These are phyloP conservation scores for Fonsecaea pedrosoi DNA, from an alignment of 2,329 filamentous ascomycete species.

Conservation along the genomic window DNA sequence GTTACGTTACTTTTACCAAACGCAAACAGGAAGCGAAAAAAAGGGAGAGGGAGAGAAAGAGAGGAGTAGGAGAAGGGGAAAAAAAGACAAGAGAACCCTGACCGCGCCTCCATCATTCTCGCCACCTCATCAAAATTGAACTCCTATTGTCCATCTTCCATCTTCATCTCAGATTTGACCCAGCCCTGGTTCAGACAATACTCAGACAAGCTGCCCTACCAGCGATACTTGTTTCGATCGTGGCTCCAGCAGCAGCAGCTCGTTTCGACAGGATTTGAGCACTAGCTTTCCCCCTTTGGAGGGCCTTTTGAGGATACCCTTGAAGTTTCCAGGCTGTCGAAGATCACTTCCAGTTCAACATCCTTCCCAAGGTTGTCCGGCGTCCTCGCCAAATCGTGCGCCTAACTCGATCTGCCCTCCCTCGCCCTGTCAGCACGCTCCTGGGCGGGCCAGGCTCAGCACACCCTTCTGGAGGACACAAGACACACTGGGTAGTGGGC, in stretches of 20 bases:
- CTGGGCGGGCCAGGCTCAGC: conserved; percentile 23
- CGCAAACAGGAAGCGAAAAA: not conserved
- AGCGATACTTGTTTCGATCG: conserved; percentile 7
- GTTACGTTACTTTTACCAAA: conserved; percentile 15
- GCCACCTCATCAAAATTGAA: conserved; percentile 9
- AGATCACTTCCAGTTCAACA: conserved; percentile 27
- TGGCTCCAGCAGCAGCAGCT: not conserved
- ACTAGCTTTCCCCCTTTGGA: conserved; percentile 12
- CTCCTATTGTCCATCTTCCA: conserved; percentile 9
- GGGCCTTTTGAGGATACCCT: conserved; percentile 14
- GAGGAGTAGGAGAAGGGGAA: not conserved
- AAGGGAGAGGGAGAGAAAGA: not conserved
- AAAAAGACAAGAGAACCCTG: not conserved
- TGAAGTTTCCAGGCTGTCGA: conserved; percentile 29
- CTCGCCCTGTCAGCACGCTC: conserved; percentile 32
- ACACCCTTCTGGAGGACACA: conserved; percentile 4
- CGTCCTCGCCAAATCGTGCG: conserved; percentile 27
- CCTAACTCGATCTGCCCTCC: conserved; percentile 30
- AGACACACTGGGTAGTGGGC: conserved; percentile 16
- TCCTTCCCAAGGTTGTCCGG: conserved; percentile 22
- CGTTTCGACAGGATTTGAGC: conserved; percentile 9
- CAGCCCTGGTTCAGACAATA: conserved; percentile 9
- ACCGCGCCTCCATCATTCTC: conserved; percentile 13
- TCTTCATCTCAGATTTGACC: conserved; percentile 1
- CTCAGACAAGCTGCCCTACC: conserved; percentile 9